Base-by-base conservation (phyloP, 495 filamentous ascomycete genomes). In the Neurospora sp. region DNA sequence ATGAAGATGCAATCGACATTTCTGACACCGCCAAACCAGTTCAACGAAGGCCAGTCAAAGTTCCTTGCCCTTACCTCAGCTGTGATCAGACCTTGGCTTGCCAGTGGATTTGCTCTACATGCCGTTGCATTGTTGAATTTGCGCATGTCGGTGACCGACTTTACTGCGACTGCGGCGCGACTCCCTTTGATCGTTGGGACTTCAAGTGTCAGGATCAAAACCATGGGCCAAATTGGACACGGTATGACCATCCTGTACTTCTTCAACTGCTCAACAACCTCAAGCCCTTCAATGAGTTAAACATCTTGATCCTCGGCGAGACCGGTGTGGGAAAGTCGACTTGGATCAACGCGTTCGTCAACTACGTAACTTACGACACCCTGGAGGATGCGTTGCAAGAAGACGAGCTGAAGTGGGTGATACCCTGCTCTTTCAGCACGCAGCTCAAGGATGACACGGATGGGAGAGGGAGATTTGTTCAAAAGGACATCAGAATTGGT, bases 321-420 rank as follows among this genome's bases (percentile, higher is more conserved):
- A 83, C 80, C 0, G 84, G 84, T 1, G 83, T 84, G 3, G 82
- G 84, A 0, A 85, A 84, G 73, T 84, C 83, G 5, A 85, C 84
- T 0, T 86, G 79, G 72, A 85, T 85, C 75, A 86, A 86, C 68
- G 82, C 82, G 0, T 83, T 85, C 40, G 79, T 81, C 22, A 22
- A 22, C 22, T 22, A 22, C 22, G 22, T 22, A 22, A 22, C 22
- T 22, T 22, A 22, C 22, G 22, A 22, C 22, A 22, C 22, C 22
- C 22, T 22, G 22, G 22, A 22, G 22, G 22, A 22, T 22, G 22
- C 22, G 22, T 22, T 22, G 22, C 22, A 22, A 22, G 22, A 22
- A 22, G 22, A 22, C 22, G 22, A 22, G 22, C 22, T 22, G 22
- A 22, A 79, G 40, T 83, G 73, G 37, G 69, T 84, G 35, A 80